Evolutionary conservation across 768 basidiomycete species (phyloP).

Genomic region (Chalciporus piperatus): DNA sequence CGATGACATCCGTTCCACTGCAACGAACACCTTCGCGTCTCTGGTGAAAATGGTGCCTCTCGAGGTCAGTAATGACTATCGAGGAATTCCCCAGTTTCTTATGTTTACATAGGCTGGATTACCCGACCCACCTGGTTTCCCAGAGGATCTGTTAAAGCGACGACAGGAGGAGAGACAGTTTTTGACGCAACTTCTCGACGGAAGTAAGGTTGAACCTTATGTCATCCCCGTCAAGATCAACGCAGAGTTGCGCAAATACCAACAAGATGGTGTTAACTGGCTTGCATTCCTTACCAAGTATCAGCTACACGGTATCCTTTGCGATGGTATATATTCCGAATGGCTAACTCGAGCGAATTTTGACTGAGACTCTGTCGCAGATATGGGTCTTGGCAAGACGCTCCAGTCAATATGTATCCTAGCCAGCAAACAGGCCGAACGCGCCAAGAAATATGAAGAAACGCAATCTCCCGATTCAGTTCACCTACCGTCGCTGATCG

Average conservation of each 20-base stretch:
- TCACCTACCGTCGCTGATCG: slow-evolving; percentile 89
- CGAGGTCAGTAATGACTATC: slow-evolving; percentile 54
- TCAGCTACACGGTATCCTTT: slow-evolving; percentile 95
- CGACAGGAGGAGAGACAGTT: slow-evolving; percentile 89
- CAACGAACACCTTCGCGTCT: slow-evolving; percentile 97
- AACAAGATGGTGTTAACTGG: slow-evolving; percentile 99
- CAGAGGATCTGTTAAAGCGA: slow-evolving; percentile 80
- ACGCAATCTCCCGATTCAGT: slow-evolving; percentile 72
- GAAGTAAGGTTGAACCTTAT: slow-evolving; percentile 91
- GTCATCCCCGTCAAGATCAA: slow-evolving; percentile 83
- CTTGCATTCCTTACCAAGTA: slow-evolving; percentile 97
- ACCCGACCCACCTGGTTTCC: slow-evolving; percentile 94
- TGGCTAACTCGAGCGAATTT: too few species aligned
- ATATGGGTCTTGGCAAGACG: slow-evolving; percentile 99
- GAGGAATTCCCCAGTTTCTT: neutral
- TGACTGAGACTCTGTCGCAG: slow-evolving; percentile 38
- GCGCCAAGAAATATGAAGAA: slow-evolving; percentile 62
- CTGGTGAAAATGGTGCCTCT: slow-evolving; percentile 98
- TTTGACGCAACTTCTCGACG: slow-evolving; percentile 90
- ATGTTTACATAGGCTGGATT: slow-evolving; percentile 69
- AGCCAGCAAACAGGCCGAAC: slow-evolving; percentile 89
- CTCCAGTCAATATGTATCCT: slow-evolving; percentile 97
- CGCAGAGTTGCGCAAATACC: slow-evolving; percentile 94
- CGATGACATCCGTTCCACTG: slow-evolving; percentile 86
- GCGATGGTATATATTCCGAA: slow-evolving; percentile 65